A percentile compares a stretch with the other conserved stretches of the same genome.
Evolutionary conservation across 2,329 filamentous ascomycete species (phyloP).

Genomic region (Aspergillus brasiliensis): DNA sequence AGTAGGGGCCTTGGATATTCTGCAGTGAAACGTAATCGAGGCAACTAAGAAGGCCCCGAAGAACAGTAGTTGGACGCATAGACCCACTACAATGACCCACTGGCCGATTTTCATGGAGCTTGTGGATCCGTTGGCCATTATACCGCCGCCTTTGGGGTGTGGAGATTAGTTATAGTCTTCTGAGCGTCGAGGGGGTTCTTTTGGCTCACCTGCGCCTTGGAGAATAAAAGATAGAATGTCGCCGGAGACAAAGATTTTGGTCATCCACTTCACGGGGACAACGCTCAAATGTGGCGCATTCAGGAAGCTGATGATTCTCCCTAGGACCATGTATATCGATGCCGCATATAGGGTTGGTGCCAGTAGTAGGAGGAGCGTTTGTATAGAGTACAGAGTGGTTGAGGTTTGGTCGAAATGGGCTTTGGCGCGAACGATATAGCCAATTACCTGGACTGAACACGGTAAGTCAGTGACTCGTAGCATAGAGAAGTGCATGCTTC

Average conservation of each 20-base stretch:
- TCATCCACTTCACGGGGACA: background rate
- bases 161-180: background rate
- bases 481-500: background rate
- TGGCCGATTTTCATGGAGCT: constrained; percentile 1
- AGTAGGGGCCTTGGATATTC: background rate
- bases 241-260: constrained; percentile 3
- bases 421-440: constrained; percentile 2
- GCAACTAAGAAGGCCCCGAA: constrained; percentile 1
- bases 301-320: background rate
- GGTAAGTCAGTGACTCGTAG: background rate
- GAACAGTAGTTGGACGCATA: constrained; percentile 3
- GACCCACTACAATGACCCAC: constrained; percentile 2
- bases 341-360: constrained; percentile 10
- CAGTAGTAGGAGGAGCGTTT: constrained; percentile 3
- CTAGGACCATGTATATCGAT: background rate
- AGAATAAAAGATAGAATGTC: constrained; percentile 4
- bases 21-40: background rate
- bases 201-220: constrained; percentile 3
- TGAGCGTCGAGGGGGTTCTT: background rate
- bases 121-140: background rate
- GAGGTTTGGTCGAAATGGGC: constrained; percentile 2
- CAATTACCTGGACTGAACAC: constrained; percentile 3
- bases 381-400: background rate
- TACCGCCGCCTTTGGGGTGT: background rate
- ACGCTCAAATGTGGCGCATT: background rate